These are phyloP conservation scores for Danielozyma ontarioensis DNA, from an alignment of 805 yeast species.

Conservation along the genomic window DNA sequence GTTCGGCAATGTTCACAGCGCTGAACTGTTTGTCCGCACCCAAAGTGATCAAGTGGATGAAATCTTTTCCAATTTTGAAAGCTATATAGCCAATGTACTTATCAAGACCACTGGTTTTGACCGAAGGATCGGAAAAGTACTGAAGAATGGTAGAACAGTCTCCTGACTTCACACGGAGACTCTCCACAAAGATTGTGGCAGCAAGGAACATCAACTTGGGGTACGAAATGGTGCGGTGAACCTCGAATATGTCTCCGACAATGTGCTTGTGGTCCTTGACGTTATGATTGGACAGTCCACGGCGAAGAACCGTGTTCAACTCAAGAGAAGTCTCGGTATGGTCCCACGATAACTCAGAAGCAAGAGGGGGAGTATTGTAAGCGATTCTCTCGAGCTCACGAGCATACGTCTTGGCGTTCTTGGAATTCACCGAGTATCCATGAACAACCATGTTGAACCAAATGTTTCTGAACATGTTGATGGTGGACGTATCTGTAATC, in stretches of 20 bases:
- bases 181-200: conserved; percentile 74
- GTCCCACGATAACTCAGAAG: conserved; percentile 34
- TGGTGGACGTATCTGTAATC: conserved; percentile 42
- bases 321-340: conserved; percentile 90
- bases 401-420: conserved; percentile 43
- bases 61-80: conserved; percentile 52
- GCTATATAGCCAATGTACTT: conserved; percentile 65
- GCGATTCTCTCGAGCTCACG: conserved; percentile 66
- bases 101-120: conserved; percentile 61
- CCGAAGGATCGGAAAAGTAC: conserved; percentile 84
- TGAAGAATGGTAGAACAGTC: conserved; percentile 71
- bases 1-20: conserved; percentile 54
- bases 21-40: conserved; percentile 54
- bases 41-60: conserved; percentile 43
- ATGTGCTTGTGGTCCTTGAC: conserved; percentile 69
- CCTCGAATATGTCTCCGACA: conserved; percentile 45
- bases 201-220: conserved; percentile 85
- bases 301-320: conserved; percentile 80
- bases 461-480: conserved; percentile 70
- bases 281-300: conserved; percentile 82
- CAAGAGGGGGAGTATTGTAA: conserved; percentile 49
- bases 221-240: conserved; percentile 53
- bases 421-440: conserved; percentile 68
- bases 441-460: conserved; percentile 95
- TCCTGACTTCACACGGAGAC: conserved; percentile 72